These are phyloP conservation scores for Amyloporia xantha DNA, from an alignment of 768 basidiomycete species.

Conservation along the genomic window DNA sequence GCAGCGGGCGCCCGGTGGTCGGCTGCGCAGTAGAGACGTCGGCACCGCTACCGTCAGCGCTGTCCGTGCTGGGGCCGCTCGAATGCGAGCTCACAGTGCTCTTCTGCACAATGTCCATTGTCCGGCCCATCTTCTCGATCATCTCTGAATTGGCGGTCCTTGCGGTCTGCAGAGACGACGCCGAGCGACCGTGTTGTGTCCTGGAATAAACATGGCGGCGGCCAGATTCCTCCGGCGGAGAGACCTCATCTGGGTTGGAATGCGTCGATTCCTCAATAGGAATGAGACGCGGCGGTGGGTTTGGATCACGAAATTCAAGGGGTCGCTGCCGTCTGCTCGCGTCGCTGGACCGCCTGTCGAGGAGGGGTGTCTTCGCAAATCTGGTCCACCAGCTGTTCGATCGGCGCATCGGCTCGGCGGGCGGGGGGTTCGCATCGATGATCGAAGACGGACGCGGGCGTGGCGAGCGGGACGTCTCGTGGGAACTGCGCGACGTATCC, in stretches of 20 bases:
- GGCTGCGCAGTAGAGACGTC: neutral
- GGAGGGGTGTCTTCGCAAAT: conserved; percentile 57
- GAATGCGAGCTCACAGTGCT: conserved; percentile 19
- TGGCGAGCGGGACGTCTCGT: conserved; percentile 18
- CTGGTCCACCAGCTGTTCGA: conserved; percentile 77
- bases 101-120: conserved; percentile 64
- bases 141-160: conserved; percentile 63
- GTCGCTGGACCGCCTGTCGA: conserved; percentile 49
- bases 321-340: conserved; percentile 16
- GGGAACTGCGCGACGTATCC: conserved; percentile 15
- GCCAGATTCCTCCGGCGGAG: conserved; percentile 10
- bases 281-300: conserved; percentile 55
- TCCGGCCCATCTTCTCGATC: conserved; percentile 58
- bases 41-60: conserved; percentile 6
- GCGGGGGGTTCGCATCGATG: conserved; percentile 34
- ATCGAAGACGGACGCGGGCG: conserved; percentile 35
- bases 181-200: conserved; percentile 26
- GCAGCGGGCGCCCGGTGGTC: conserved; percentile 5
- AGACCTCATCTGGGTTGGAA: conserved; percentile 19
- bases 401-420: conserved; percentile 46
- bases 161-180: conserved; percentile 46
- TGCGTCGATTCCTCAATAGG: conserved; percentile 49
- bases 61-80: conserved; percentile 8
- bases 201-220: conserved; percentile 18
- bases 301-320: conserved; percentile 71